Evolutionary conservation across 257 asterid species (phyloP).

Genomic region (Solanum verrucosum): DNA sequence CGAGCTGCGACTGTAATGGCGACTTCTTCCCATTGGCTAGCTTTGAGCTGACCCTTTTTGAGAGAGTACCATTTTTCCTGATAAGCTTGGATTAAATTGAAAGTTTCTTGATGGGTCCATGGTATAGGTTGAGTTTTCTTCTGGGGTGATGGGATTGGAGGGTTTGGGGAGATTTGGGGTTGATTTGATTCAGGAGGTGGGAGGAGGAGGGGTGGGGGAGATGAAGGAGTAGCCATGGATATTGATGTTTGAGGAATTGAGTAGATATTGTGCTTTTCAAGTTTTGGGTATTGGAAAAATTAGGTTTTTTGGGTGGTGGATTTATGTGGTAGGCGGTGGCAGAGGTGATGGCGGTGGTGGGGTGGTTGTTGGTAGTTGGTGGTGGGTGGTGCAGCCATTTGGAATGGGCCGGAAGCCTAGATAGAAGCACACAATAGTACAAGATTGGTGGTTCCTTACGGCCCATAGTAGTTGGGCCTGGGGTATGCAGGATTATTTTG

Average conservation of each 20-base stretch:
- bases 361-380: background rate
- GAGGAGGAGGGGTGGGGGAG: constrained; percentile 14
- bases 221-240: background rate
- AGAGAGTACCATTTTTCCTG: constrained; percentile 89
- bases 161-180: constrained; percentile 9
- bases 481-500: background rate
- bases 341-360: background rate
- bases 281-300: background rate
- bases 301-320: background rate
- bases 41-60: constrained; percentile 76
- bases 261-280: background rate
- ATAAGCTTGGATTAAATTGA: constrained; percentile 75
- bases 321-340: constrained; percentile 6
- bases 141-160: constrained; percentile 18
- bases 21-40: constrained; percentile 84
- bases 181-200: background rate
- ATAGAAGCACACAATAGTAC: background rate
- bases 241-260: background rate
- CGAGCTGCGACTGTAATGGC: constrained; percentile 69
- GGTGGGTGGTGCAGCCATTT: background rate
- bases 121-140: constrained; percentile 62
- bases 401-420: background rate
- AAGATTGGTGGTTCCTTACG: background rate
- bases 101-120: constrained; percentile 82
- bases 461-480: background rate